Conservation (phyloP, 1,284 basidiomycete species). For the Leccinum ponderosum region DNA sequence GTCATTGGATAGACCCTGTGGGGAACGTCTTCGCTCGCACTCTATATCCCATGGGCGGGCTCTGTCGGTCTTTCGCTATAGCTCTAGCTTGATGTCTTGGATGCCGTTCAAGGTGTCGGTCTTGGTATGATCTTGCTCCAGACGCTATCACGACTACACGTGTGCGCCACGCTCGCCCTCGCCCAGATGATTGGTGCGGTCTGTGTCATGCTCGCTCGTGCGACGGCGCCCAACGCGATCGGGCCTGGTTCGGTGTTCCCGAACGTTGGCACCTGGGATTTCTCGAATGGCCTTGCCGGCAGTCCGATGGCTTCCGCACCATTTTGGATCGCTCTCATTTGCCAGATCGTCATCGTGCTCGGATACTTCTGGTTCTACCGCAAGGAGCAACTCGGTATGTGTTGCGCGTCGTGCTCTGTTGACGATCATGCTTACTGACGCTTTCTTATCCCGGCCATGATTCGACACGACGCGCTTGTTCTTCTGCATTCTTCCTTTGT, state of each 20-base stretch:
- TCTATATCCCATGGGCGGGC: conserved; percentile 93
- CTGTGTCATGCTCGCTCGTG: conserved; percentile 84
- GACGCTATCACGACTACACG: conserved; percentile 89
- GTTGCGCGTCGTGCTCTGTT: not conserved
- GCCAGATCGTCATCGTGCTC: conserved; percentile 80
- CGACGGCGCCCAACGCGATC: conserved; percentile 80
- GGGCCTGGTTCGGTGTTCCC: conserved; percentile 91
- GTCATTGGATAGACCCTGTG: conserved; percentile 64
- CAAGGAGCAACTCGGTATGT: conserved; percentile 77
- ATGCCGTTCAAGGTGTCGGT: conserved; percentile 91
- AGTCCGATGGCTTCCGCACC: conserved; percentile 78
- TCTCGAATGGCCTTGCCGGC: conserved; percentile 63
- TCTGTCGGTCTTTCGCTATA: conserved; percentile 79
- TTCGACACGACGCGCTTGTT: not conserved
- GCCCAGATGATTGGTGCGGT: conserved; percentile 82
- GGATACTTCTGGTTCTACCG: conserved; percentile 96
- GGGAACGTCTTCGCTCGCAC: conserved; percentile 82
- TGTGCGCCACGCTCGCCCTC: conserved; percentile 88
- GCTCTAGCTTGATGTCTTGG: conserved; percentile 93
- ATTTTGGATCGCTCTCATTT: conserved; percentile 86
- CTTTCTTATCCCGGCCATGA: conserved; percentile 10
- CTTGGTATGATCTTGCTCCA: conserved; percentile 94
- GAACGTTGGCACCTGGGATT: conserved; percentile 88
- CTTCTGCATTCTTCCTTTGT: not conserved
- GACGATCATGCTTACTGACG: not conserved